Evolutionary conservation across 805 yeast species (phyloP).

Genomic region (Cyberlindnera americana): DNA sequence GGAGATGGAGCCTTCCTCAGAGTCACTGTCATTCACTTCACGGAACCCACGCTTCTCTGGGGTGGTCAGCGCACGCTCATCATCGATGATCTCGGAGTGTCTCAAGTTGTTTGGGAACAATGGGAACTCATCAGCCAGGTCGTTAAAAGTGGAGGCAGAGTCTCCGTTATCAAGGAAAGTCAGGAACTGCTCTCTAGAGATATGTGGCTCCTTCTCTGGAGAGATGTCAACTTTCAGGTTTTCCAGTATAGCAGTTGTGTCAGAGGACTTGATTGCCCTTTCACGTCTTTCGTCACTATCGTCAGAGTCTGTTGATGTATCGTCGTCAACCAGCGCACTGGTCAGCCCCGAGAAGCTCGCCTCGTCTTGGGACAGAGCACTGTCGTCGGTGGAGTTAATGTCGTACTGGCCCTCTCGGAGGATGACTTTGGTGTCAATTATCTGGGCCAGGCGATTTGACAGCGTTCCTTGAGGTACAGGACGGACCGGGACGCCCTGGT

Average conservation of each 20-base stretch:
- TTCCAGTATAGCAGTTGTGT: constrained; percentile 14
- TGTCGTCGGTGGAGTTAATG: neutral
- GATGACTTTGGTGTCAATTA: constrained; percentile 6
- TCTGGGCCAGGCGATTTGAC: constrained; percentile 6
- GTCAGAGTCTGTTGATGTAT: constrained; percentile 10
- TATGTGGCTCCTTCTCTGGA: constrained; percentile 1
- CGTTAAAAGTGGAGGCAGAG: neutral
- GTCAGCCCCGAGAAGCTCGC: constrained; percentile 2
- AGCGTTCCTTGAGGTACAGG: neutral
- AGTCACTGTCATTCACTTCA: constrained; percentile 3
- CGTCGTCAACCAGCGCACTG: constrained; percentile 2
- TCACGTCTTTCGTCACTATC: constrained; percentile 14
- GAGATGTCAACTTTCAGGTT: constrained; percentile 13
- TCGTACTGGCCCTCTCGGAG: neutral
- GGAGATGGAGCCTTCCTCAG: constrained; percentile 13
- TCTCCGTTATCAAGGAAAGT: neutral
- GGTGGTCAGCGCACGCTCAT: constrained; percentile 15
- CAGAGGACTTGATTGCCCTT: constrained; percentile 17
- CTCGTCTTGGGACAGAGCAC: constrained; percentile 1
- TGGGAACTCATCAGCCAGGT: constrained; percentile 13
- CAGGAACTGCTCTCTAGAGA: neutral
- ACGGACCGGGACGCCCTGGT: neutral
- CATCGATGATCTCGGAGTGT: constrained; percentile 5
- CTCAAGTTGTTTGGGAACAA: constrained; percentile 13
- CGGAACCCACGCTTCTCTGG: constrained; percentile 11